phyloP scores from a whole-genome alignment of 2,329 filamentous ascomycete species.

The Pseudomassariella vexata region DNA sequence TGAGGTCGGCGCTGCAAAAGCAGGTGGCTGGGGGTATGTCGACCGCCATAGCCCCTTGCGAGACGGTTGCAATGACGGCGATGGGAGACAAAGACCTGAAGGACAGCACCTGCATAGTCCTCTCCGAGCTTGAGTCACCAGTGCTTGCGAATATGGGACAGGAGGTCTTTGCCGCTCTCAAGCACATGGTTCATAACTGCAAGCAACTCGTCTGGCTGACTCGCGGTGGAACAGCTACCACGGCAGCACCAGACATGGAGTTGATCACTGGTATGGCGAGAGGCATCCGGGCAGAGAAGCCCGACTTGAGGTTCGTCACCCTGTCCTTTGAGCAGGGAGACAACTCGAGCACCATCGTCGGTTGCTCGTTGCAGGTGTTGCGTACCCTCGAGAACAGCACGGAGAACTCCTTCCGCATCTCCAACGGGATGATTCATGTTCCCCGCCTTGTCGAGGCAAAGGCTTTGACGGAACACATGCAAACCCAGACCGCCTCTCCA shows the following conservation, averaged over 20 bases:
- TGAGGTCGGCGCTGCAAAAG: no score
- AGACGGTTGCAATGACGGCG: constrained; percentile 3
- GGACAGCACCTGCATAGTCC: constrained; percentile 13
- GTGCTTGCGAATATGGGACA: constrained; percentile 13
- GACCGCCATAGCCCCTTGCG: constrained; percentile 7
- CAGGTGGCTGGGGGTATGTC: constrained; percentile 8
- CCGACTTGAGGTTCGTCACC: constrained; percentile 6
- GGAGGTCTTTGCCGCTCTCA: constrained; percentile 11
- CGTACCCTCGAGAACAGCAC: no score
- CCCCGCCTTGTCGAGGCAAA: no score
- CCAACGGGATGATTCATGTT: no score
- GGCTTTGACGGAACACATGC: no score
- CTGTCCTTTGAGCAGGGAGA: no score
- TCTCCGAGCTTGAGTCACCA: constrained; percentile 15
- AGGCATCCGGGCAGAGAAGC: constrained; percentile 11
- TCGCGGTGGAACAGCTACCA: constrained; percentile 10
- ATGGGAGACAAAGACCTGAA: constrained; percentile 8
- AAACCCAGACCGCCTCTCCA: no score
- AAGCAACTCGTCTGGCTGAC: constrained; percentile 15
- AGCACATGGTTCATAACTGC: constrained; percentile 14
- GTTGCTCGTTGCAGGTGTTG: no score
- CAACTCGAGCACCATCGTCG: no score
- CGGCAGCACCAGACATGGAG: constrained; percentile 10
- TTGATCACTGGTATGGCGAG: constrained; percentile 11
- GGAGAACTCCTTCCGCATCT: no score